Evolutionary conservation across 257 asterid species (phyloP).

Genomic region (Asclepias syriaca): DNA sequence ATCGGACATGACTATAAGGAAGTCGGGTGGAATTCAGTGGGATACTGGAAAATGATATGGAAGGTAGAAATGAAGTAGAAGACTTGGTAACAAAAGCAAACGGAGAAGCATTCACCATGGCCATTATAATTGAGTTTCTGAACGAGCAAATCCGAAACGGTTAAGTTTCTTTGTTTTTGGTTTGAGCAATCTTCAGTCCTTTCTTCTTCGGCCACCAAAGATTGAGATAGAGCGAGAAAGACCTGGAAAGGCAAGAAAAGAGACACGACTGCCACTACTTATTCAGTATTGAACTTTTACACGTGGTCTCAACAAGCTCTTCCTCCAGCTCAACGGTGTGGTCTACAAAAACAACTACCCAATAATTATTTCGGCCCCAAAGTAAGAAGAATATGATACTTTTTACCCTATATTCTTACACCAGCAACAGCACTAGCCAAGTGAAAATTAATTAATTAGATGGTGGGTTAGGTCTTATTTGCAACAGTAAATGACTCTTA

Average conservation of each 20-base stretch:
- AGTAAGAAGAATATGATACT: background rate
- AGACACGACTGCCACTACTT: slow-evolving; percentile 40
- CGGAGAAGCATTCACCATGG: slow-evolving; percentile 44
- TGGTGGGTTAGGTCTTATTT: background rate
- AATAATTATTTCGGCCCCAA: background rate
- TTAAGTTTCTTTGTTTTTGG: background rate
- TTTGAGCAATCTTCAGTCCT: background rate
- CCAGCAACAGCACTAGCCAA: no score
- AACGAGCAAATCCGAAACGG: background rate
- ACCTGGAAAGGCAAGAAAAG: slow-evolving; percentile 53
- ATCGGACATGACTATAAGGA: slow-evolving; percentile 9
- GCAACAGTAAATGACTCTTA: background rate
- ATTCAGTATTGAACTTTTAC: slow-evolving; percentile 14
- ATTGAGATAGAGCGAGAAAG: slow-evolving; percentile 20
- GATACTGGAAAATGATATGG: slow-evolving; percentile 17
- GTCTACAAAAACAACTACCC: background rate
- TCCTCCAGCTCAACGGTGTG: background rate
- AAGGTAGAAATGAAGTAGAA: slow-evolving; percentile 24
- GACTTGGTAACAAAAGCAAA: slow-evolving; percentile 28
- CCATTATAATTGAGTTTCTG: slow-evolving; percentile 37
- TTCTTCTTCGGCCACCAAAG: background rate
- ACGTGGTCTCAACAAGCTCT: slow-evolving; percentile 47
- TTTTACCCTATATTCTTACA: background rate
- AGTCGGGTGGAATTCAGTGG: slow-evolving; percentile 11
- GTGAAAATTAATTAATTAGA: background rate